Percentiles rank a stretch among this genome's conserved stretches.
These are phyloP conservation scores for Asclepias syriaca DNA, from an alignment of 257 asterid species.

Conservation along the genomic window DNA sequence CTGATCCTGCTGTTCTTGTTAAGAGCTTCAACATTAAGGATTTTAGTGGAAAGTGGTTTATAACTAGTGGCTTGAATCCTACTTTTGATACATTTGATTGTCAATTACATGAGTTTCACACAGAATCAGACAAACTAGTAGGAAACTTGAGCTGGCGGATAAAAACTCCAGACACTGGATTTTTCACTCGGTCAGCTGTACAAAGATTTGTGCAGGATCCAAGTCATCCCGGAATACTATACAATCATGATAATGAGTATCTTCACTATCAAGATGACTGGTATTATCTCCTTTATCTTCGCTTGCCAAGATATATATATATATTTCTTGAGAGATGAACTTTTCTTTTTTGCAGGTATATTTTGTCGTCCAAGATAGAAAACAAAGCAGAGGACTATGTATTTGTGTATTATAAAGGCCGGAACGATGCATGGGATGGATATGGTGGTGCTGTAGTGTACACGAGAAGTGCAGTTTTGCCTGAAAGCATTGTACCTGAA, in stretches of 20 bases:
- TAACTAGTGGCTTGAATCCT: conserved; percentile 83
- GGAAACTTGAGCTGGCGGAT: conserved; percentile 79
- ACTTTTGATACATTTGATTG: conserved; percentile 88
- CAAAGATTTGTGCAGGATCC: conserved; percentile 88
- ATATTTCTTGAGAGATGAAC: background rate
- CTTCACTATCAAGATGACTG: conserved; percentile 98
- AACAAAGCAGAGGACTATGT: conserved; percentile 74
- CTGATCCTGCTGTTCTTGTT: conserved; percentile 66
- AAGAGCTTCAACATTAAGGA: conserved; percentile 64
- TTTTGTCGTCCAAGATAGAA: conserved; percentile 68
- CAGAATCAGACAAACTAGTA: conserved; percentile 58
- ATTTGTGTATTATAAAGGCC: conserved; percentile 79
- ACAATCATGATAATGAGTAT: conserved; percentile 91
- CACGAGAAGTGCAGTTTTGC: conserved; percentile 75
- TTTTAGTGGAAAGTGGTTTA: conserved; percentile 87
- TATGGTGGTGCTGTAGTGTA: conserved; percentile 91
- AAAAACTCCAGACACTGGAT: conserved; percentile 80
- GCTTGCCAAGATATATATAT: background rate
- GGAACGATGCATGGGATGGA: conserved; percentile 98
- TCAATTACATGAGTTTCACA: conserved; percentile 88
- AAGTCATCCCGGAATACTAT: conserved; percentile 68
- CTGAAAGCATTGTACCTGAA: conserved; percentile 73
- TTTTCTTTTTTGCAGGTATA: conserved; percentile 51
- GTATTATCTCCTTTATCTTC: conserved; percentile 27
- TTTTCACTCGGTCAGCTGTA: conserved; percentile 69